Base-by-base conservation (phyloP, 495 filamentous ascomycete genomes). In the Penicillium coprophilum region DNA sequence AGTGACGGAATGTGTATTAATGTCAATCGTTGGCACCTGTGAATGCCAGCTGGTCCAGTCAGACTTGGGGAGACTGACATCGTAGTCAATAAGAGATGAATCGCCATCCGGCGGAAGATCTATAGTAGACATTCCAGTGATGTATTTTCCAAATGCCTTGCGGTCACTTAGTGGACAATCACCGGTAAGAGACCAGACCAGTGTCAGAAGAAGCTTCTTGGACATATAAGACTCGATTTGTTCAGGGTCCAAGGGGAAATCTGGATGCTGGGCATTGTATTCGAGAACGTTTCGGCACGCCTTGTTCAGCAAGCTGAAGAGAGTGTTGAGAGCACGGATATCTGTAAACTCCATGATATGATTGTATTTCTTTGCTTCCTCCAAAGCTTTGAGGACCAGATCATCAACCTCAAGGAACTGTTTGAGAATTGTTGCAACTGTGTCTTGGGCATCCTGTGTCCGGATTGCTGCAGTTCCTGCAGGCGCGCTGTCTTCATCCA, bases 341-440 rank as follows among this genome's bases (percentile, higher is more conserved):
- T 89, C 81, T 0, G 93, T 96, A 66, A 92, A 97, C 60, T 97
- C 90, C 94, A 99, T 99, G 72, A 99, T 97, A 65, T 99, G 94
- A 56, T 87, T 89, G 76, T 86, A 93, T 19, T 80, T 80, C 59
- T 83, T 81, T 15, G 92, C 89, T 66, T 90, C 80, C 24, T 83
- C 77, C 2, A 99, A 78, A n/a, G 88, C 87, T 45, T 86, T 84
- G 39, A 81, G 66, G 41, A 97, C 82, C 57, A 97, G 89, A 52
- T 87, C 79, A 63, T 95, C 89, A 13, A 80, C 85, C 6, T 82
- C 87, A 30, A 97, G 75, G 56, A 88, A 85, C 28, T 86, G 82
- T 60, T 88, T 78, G 20, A 99, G 80, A 39, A 95, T 74, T 51
- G 87, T 84, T 4, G 92, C 90, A 52, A 90, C 85, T 55, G 88